Evolutionary conservation across 1,139 yeast species (phyloP).

Genomic region (Candida sp.): DNA sequence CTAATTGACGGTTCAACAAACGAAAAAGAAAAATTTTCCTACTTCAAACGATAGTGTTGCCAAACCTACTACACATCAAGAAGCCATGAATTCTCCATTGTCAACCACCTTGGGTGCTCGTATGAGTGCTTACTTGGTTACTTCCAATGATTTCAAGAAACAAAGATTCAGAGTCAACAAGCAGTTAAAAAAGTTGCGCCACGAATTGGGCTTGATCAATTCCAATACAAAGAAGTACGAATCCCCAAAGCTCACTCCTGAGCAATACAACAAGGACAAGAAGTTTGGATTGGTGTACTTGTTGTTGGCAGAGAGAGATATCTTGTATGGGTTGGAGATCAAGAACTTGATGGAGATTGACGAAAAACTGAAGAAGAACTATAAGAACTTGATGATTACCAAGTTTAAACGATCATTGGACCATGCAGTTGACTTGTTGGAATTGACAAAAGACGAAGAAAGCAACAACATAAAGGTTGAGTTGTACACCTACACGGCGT

Average conservation of each 20-base stretch:
- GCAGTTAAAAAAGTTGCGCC: conserved; percentile 59
- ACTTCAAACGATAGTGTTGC: not conserved
- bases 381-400: conserved; percentile 60
- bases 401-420: conserved; percentile 69
- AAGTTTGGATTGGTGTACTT: conserved; percentile 54
- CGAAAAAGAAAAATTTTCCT: not conserved
- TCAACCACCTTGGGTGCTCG: conserved; percentile 51
- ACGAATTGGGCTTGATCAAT: conserved; percentile 57
- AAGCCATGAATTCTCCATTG: conserved; percentile 40
- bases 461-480: conserved; percentile 47
- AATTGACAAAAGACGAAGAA: conserved; percentile 37
- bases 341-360: conserved; percentile 59
- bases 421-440: conserved; percentile 47
- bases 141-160: conserved; percentile 54
- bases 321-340: conserved; percentile 70
- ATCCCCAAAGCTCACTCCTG: conserved; percentile 41
- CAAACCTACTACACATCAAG: not conserved
- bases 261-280: conserved; percentile 50
- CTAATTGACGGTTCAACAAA: not conserved
- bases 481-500: conserved; percentile 58
- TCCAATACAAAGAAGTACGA: conserved; percentile 60
- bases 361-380: conserved; percentile 39
- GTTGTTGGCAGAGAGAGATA: conserved; percentile 67
- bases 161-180: conserved; percentile 51
- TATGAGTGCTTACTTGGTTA: conserved; percentile 50